Evolutionary conservation across 2,329 filamentous ascomycete genomes (phyloP).

Genomic region (Hawksworthiomyces lignivorus): DNA sequence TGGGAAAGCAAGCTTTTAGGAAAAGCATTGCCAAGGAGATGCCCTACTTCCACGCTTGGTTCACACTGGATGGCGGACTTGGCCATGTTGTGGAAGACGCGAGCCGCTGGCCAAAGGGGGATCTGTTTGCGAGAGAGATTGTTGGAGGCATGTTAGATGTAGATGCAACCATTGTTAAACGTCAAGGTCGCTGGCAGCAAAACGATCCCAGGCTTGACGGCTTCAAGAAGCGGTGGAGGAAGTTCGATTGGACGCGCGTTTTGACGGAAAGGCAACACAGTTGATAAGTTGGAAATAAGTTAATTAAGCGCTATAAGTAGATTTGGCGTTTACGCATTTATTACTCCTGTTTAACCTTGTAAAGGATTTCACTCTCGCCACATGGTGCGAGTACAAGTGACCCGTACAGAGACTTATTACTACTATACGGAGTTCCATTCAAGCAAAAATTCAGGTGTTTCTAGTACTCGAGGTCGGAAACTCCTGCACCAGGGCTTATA

Average conservation of each 20-base stretch:
- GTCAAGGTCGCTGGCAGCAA: constrained; percentile 77
- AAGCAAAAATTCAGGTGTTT: no score
- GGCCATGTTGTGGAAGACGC: constrained; percentile 89
- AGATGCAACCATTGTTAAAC: constrained; percentile 76
- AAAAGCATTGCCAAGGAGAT: constrained; percentile 83
- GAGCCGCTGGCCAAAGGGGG: constrained; percentile 77
- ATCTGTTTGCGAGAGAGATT: constrained; percentile 87
- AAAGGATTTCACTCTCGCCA: no score
- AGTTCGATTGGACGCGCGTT: constrained; percentile 79
- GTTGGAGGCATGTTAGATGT: constrained; percentile 86
- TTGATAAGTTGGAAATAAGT: no score
- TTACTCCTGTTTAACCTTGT: no score
- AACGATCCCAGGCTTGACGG: constrained; percentile 62
- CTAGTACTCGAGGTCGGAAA: no score
- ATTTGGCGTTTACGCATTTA: no score
- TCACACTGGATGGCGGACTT: constrained; percentile 81
- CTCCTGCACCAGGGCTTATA: no score
- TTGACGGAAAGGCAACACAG: constrained; percentile 33
- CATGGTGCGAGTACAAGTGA: no score
- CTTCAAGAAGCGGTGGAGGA: constrained; percentile 80
- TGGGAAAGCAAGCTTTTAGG: constrained; percentile 77
- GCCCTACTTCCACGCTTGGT: constrained; percentile 99
- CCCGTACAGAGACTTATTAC: no score
- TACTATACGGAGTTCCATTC: no score
- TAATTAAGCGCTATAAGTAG: no score